Evolutionary conservation across 2,329 filamentous ascomycete genomes (phyloP).

Genomic region (Aspergillus caelatus): DNA sequence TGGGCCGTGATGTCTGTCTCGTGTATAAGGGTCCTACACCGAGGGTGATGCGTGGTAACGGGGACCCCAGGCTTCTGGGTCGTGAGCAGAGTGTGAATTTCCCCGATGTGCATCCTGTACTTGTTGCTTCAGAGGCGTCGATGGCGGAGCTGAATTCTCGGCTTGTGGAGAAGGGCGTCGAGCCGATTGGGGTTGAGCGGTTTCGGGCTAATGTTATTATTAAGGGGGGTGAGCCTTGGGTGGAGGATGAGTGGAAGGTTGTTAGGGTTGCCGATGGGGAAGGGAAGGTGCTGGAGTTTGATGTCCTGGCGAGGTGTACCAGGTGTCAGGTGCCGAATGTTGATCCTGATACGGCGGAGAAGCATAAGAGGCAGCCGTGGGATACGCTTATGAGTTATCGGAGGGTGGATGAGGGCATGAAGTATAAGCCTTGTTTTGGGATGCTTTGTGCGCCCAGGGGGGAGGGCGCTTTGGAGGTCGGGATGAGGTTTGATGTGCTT

Average conservation of each 20-base stretch:
- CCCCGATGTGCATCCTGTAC: conserved; percentile 61
- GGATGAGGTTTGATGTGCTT: conserved; percentile 61
- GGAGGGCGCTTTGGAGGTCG: conserved; percentile 59
- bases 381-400: conserved; percentile 64
- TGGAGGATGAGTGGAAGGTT: conserved; percentile 66
- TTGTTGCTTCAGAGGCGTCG: conserved; percentile 59
- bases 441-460: conserved; percentile 64
- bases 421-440: conserved; percentile 68
- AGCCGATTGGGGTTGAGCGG: conserved; percentile 61
- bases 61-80: conserved; percentile 57
- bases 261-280: conserved; percentile 41
- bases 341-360: conserved; percentile 62
- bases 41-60: conserved; percentile 59
- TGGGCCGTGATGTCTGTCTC: conserved; percentile 58
- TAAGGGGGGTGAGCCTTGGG: conserved; percentile 59
- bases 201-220: conserved; percentile 68
- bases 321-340: conserved; percentile 67
- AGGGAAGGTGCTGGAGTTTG: conserved; percentile 47
- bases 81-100: conserved; percentile 58
- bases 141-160: conserved; percentile 62
- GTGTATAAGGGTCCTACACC: conserved; percentile 65
- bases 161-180: conserved; percentile 45
- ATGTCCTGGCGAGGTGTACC: conserved; percentile 62
- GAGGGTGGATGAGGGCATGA: conserved; percentile 61
- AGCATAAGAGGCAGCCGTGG: conserved; percentile 64